A percentile compares a stretch with the other conserved stretches of the same genome.
Conservation (phyloP, 2,329 filamentous ascomycete species). For the Microdochium bolleyi region DNA sequence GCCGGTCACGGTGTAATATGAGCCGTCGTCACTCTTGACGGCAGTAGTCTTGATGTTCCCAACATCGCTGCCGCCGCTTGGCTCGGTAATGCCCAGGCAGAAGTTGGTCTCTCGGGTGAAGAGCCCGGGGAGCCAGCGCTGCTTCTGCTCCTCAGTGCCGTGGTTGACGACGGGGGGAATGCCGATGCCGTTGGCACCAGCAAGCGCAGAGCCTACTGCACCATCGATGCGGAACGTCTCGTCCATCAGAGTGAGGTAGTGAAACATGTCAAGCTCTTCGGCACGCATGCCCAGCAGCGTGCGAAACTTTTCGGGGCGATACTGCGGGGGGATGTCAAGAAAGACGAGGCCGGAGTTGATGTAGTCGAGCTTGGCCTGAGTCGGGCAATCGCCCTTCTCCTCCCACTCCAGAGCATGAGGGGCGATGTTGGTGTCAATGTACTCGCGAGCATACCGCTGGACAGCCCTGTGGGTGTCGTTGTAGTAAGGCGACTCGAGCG, state of each 20-base stretch:
- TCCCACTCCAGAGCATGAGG: conserved; percentile 57
- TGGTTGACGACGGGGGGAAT: conserved; percentile 14
- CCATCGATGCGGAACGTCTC: conserved; percentile 34
- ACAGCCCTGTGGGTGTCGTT: conserved; percentile 48
- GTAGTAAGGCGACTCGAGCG: conserved; percentile 44
- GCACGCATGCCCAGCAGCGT: conserved; percentile 31
- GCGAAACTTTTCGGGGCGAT: conserved; percentile 25
- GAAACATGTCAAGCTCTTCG: conserved; percentile 25
- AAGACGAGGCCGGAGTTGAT: conserved; percentile 24
- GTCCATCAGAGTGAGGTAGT: conserved; percentile 25
- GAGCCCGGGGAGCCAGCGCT: conserved; percentile 27
- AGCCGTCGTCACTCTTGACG: conserved; percentile 26
- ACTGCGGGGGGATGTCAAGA: conserved; percentile 20
- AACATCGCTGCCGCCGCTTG: conserved; percentile 49
- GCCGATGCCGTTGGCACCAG: conserved; percentile 46
- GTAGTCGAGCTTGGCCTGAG: conserved; percentile 23
- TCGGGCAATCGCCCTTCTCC: conserved; percentile 39
- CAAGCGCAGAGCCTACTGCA: conserved; percentile 45
- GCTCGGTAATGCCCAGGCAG: conserved; percentile 19
- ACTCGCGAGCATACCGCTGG: conserved; percentile 46
- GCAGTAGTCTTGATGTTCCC: conserved; percentile 54
- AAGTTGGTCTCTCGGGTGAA: conserved; percentile 37
- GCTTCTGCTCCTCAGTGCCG: conserved; percentile 15
- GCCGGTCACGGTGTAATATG: conserved; percentile 51
- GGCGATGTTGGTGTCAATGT: conserved; percentile 47